These are phyloP conservation scores for Orbilia oligospora DNA, from an alignment of 2,329 filamentous ascomycete species.

Conservation along the genomic window DNA sequence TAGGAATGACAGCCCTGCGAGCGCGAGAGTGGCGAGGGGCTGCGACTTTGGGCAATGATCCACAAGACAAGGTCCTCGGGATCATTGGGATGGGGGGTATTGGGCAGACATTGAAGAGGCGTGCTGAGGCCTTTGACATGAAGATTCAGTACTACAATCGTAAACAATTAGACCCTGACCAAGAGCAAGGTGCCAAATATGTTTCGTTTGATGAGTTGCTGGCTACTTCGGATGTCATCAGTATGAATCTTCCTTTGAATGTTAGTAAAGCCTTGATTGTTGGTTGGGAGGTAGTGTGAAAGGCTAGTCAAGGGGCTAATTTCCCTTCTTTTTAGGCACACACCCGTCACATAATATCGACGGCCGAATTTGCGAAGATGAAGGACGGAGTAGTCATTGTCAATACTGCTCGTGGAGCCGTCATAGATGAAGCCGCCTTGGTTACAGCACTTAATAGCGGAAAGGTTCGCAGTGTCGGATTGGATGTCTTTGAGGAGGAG, in stretches of 20 bases:
- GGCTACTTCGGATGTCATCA: conserved; percentile 79
- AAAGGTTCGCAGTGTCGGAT: conserved; percentile 78
- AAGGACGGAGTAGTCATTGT: conserved; percentile 82
- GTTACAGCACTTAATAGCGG: conserved; percentile 80
- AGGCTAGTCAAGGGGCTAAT: conserved; percentile 25
- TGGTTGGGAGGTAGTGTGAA: background rate
- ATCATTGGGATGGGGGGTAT: conserved; percentile 91
- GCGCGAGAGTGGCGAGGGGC: conserved; percentile 77
- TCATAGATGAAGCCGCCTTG: conserved; percentile 85
- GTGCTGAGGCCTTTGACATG: conserved; percentile 83
- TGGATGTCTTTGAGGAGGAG: conserved; percentile 88
- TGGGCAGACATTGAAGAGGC: conserved; percentile 81
- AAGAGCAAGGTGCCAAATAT: conserved; percentile 74
- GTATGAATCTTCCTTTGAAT: conserved; percentile 84
- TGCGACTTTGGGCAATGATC: conserved; percentile 78
- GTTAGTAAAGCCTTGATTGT: conserved; percentile 70
- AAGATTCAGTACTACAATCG: conserved; percentile 82
- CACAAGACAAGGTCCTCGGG: conserved; percentile 82
- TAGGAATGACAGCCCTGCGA: conserved; percentile 76
- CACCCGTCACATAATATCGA: conserved; percentile 82
- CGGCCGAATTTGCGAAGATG: conserved; percentile 80
- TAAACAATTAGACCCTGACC: conserved; percentile 72
- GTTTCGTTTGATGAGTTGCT: conserved; percentile 82
- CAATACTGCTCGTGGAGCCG: conserved; percentile 85
- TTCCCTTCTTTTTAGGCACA: conserved; percentile 64